These are phyloP conservation scores for Chimonanthus praecox DNA, from an alignment of 164 flowering plant species.

Conservation along the genomic window DNA sequence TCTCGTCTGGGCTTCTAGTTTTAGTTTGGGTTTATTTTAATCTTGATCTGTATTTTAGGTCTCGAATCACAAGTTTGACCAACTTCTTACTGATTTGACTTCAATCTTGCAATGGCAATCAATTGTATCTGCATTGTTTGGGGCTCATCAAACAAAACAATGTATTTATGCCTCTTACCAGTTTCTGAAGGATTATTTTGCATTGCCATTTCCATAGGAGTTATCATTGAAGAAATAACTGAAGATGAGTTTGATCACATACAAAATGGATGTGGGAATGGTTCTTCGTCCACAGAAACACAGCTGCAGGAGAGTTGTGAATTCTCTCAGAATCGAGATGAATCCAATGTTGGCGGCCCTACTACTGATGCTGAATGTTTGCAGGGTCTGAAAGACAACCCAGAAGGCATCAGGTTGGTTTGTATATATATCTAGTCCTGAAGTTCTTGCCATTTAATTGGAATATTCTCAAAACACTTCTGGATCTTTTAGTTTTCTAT, in stretches of 20 bases:
- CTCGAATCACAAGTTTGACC: too few species aligned
- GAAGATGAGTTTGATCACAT: conserved; percentile 41
- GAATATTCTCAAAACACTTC: too few species aligned
- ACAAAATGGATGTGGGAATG: conserved; percentile 23
- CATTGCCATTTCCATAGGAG: neutral
- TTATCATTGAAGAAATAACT: conserved; percentile 85
- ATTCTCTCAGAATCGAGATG: conserved; percentile 17
- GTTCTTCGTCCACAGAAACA: conserved; percentile 18
- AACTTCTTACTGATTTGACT: too few species aligned
- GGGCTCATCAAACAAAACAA: neutral
- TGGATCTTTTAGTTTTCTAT: too few species aligned
- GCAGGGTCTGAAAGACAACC: conserved; percentile 54
- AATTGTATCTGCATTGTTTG: too few species aligned
- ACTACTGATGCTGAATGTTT: conserved; percentile 34
- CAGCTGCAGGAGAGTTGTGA: conserved; percentile 13
- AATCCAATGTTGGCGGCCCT: conserved; percentile 13
- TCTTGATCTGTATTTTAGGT: neutral
- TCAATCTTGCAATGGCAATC: too few species aligned
- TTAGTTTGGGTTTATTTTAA: too few species aligned
- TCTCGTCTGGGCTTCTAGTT: too few species aligned
- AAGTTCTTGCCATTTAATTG: too few species aligned
- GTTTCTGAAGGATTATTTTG: neutral
- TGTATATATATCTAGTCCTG: too few species aligned
- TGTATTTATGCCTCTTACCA: neutral
- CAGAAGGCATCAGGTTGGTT: conserved; percentile 72